Evolutionary conservation across 192 early-diverging fungal species (phyloP).

Genomic region (Thamnidium elegans): DNA sequence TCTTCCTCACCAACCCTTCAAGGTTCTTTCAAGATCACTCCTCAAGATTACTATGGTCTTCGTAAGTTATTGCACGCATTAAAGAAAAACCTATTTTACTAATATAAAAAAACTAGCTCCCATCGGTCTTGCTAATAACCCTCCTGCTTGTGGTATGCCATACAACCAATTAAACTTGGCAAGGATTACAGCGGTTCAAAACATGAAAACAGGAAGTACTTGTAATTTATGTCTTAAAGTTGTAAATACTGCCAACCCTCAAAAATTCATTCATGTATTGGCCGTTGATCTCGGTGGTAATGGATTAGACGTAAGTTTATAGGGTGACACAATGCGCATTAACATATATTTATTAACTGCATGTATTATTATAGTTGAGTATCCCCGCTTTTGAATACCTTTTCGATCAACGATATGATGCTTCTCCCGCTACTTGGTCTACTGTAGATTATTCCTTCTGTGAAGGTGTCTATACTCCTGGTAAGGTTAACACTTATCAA

Average conservation of each 20-base stretch:
- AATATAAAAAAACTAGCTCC: conserved; percentile 23
- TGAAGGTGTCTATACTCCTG: conserved; percentile 35
- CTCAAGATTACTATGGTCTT: conserved; percentile 19
- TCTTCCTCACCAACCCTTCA: neutral
- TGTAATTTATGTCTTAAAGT: conserved; percentile 56
- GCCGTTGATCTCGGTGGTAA: conserved; percentile 53
- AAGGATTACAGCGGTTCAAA: conserved; percentile 52
- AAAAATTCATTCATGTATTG: conserved; percentile 48
- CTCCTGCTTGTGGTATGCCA: conserved; percentile 56
- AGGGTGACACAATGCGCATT: neutral
- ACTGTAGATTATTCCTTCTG: conserved; percentile 41
- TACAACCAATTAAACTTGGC: conserved; percentile 47
- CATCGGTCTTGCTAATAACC: conserved; percentile 38
- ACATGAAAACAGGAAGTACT: conserved; percentile 38
- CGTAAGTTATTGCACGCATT: neutral
- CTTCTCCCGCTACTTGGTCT: conserved; percentile 45
- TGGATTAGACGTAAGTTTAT: conserved; percentile 47
- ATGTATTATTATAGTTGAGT: conserved; percentile 16
- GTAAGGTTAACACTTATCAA: neutral
- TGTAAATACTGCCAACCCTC: conserved; percentile 35
- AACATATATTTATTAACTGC: neutral
- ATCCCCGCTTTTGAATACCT: conserved; percentile 41
- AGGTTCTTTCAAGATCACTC: conserved; percentile 7
- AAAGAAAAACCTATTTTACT: too few species aligned
- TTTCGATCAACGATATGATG: conserved; percentile 45